Evolutionary conservation across 1,284 basidiomycete species (phyloP).

Genomic region (Boletus smithii): DNA sequence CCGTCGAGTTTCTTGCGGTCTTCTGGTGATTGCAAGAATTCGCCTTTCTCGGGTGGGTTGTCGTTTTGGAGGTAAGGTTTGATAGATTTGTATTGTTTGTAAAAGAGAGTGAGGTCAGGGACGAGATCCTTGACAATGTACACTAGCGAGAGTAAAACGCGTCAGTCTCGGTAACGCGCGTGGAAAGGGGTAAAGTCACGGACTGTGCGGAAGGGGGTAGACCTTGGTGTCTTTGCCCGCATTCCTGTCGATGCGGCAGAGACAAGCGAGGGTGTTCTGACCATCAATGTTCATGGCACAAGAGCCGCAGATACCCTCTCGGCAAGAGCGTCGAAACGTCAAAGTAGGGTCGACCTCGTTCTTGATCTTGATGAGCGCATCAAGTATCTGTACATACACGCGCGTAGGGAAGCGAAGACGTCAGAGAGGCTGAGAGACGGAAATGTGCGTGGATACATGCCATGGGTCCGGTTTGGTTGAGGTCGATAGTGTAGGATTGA

Average conservation of each 20-base stretch:
- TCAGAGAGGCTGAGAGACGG: background rate
- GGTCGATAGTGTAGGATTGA: conserved; percentile 90
- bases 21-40: conserved; percentile 87
- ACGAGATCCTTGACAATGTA: conserved; percentile 99
- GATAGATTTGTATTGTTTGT: conserved; percentile 99
- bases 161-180: background rate
- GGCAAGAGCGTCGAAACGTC: conserved; percentile 94
- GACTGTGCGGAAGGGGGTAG: conserved; percentile 98
- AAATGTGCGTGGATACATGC: conserved; percentile 40
- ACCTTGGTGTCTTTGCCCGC: conserved; percentile 79
- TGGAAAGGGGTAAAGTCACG: conserved; percentile 34
- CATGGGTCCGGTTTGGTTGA: conserved; percentile 97
- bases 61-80: conserved; percentile 93
- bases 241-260: conserved; percentile 91
- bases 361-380: conserved; percentile 98
- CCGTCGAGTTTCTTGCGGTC: conserved; percentile 96
- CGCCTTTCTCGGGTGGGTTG: conserved; percentile 80
- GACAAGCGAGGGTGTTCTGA: conserved; percentile 95
- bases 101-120: conserved; percentile 85
- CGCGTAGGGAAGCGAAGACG: too few species aligned
- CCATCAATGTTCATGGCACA: conserved; percentile 99
- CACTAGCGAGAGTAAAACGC: conserved; percentile 52
- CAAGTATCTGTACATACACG: conserved; percentile 61
- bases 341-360: conserved; percentile 96
- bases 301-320: conserved; percentile 97